Conservation (phyloP, 1,284 basidiomycete genomes). For the Sporisorium exsertum region DNA sequence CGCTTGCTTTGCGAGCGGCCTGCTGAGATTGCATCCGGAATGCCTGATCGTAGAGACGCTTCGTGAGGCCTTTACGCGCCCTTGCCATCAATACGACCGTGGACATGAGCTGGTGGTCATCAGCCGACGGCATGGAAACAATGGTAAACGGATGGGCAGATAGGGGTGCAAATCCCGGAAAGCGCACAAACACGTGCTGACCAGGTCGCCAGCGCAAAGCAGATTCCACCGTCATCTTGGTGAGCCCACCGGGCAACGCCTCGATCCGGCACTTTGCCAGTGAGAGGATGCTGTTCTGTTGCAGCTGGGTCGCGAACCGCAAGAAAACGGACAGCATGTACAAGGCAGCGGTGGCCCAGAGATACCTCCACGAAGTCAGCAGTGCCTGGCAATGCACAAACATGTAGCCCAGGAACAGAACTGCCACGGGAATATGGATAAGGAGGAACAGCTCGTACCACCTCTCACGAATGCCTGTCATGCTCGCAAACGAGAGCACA, state of each 20-base stretch:
- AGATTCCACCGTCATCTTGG: constrained; percentile 54
- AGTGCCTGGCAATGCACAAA: constrained; percentile 53
- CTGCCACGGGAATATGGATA: constrained; percentile 54
- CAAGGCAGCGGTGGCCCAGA: constrained; percentile 50
- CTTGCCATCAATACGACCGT: constrained; percentile 50
- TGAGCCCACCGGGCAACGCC: constrained; percentile 34
- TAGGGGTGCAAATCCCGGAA: constrained; percentile 49
- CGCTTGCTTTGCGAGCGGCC: not conserved
- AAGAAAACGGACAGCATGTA: constrained; percentile 53
- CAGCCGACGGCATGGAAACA: constrained; percentile 49
- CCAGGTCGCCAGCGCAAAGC: constrained; percentile 59
- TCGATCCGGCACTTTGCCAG: constrained; percentile 30
- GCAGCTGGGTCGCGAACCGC: constrained; percentile 29
- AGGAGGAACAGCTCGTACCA: constrained; percentile 66
- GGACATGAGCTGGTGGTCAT: constrained; percentile 37
- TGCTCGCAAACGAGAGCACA: constrained; percentile 54
- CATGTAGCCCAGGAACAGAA: constrained; percentile 60
- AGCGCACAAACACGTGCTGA: constrained; percentile 63
- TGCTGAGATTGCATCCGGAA: not conserved
- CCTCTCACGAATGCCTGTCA: constrained; percentile 51
- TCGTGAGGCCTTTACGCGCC: constrained; percentile 46
- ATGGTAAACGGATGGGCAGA: constrained; percentile 65
- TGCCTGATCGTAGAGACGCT: constrained; percentile 28
- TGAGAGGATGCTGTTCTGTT: constrained; percentile 40
- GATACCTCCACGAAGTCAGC: constrained; percentile 50